Conservation (phyloP, 129 eudicot genomes). For the Arctium lappa region DNA sequence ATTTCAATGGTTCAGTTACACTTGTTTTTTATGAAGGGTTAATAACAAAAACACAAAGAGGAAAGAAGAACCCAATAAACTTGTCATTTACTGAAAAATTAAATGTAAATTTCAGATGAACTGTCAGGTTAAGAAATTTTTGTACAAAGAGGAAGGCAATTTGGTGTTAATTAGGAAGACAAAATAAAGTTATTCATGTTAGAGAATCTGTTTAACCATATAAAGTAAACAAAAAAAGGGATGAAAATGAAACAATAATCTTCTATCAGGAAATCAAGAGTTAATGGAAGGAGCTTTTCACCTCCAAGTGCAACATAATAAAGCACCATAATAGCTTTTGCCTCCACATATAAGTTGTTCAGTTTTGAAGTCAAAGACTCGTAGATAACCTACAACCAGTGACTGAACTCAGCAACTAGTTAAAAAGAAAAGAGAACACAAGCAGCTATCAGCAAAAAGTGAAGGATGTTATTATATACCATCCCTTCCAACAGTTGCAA, state of each 20-base stretch:
- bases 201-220: neutral
- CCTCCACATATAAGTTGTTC: constrained; percentile 92
- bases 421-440: constrained; percentile 8
- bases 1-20: constrained; percentile 26
- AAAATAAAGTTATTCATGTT: no score
- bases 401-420: constrained; percentile 9
- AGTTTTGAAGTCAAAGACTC: constrained; percentile 81
- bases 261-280: neutral
- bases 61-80: neutral
- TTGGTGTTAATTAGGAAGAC: no score
- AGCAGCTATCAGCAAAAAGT: neutral
- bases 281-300: constrained; percentile 21
- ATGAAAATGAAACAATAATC: neutral
- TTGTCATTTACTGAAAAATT: neutral
- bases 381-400: constrained; percentile 61
- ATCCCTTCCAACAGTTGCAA: constrained; percentile 98
- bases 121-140: neutral
- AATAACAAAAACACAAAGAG: neutral
- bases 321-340: constrained; percentile 97
- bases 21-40: neutral
- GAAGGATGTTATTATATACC: constrained; percentile 43
- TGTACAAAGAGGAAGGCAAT: neutral
- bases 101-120: no score
- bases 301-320: constrained; percentile 98
- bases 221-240: constrained; percentile 7